phyloP scores from a whole-genome alignment of 2,329 filamentous ascomycete species.

The Penicillium oxalicum region DNA sequence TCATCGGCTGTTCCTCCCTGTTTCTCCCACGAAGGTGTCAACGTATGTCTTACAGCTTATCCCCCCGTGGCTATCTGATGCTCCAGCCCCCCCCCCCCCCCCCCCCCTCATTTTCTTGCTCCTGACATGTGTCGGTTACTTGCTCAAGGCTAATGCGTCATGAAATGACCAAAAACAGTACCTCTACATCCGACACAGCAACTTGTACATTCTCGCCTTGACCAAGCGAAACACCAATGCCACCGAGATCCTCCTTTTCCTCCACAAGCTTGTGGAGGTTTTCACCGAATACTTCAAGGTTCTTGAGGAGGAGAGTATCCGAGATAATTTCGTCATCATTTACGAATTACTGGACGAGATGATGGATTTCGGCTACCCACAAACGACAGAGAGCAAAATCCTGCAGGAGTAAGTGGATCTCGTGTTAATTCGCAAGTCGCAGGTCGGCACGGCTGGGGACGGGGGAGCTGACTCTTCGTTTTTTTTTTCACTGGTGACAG shows the following conservation, averaged over 20 bases:
- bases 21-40: conserved; percentile 98
- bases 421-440: not conserved
- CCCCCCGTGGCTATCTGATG: conserved; percentile 2
- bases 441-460: not conserved
- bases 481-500: conserved; percentile 26
- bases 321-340: conserved; percentile 98
- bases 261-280: conserved; percentile 96
- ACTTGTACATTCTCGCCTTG: conserved; percentile 93
- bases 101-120: conserved; percentile 9
- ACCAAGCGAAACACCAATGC: conserved; percentile 99
- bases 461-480: not conserved
- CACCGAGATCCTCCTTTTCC: conserved; percentile 93
- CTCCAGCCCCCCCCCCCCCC: conserved; percentile 6
- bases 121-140: not conserved
- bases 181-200: conserved; percentile 98
- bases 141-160: conserved; percentile 7
- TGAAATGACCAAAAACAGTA: conserved; percentile 54
- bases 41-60: conserved; percentile 54
- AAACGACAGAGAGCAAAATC: conserved; percentile 98
- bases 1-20: conserved; percentile 94
- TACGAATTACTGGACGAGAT: conserved; percentile 98
- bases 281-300: conserved; percentile 99
- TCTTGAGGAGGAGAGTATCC: conserved; percentile 94
- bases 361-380: conserved; percentile 99
- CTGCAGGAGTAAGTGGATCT: conserved; percentile 65